Evolutionary conservation across 805 yeast genomes (phyloP), one percentile per base, ranked within the genome.

Genomic region (Yarrowia divulgata): DNA sequence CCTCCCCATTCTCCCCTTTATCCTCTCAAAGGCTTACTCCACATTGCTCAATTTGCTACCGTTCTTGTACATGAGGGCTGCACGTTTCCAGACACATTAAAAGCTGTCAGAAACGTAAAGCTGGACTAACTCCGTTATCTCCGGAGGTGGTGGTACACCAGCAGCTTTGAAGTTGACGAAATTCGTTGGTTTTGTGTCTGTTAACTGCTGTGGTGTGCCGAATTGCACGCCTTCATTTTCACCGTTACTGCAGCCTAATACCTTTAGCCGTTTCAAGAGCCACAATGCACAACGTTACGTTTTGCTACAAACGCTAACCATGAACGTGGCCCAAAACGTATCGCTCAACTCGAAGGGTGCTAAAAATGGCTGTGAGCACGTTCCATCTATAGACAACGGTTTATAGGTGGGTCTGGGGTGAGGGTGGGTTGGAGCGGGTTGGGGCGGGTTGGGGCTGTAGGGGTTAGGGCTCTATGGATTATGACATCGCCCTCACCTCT

Each of bases 11-110:
- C 29, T 23, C 29, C 29, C 29, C 29, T 23, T 23, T 4, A 54
- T 35, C 58, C 18, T 18, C 40, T n/a, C 13, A 54, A 43, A 37
- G 58, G 34, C 42, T 54, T 54, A 54, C 60, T 54, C 60, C 60
- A 54, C 60, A 54, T 54, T 54, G 58, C 58, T 54, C 58, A 6
- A 54, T 35, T 54, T 54, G 60, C 60, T 54, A 23, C 29, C 29
- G 29, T 23, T 23, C 29, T 23, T 23, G 29, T 23, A 54, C 60
- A 19, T 37, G 32, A 3, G 6, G 32, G 45, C n/a, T 39, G 60
- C 60, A 54, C 60, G 35, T 13, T 23, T 54, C 23, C 60, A 54
- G 45, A 54, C 60, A 54, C 19, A 37, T 12, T 6, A 14, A 19
- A 54, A 54, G 8, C 8, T 5, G 45, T 23, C 60, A 37, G 7